Percentiles rank a stretch among this genome's conserved stretches.
These are phyloP conservation scores for Neurospora sp. DNA, from an alignment of 495 filamentous ascomycete genomes.

Conservation along the genomic window DNA sequence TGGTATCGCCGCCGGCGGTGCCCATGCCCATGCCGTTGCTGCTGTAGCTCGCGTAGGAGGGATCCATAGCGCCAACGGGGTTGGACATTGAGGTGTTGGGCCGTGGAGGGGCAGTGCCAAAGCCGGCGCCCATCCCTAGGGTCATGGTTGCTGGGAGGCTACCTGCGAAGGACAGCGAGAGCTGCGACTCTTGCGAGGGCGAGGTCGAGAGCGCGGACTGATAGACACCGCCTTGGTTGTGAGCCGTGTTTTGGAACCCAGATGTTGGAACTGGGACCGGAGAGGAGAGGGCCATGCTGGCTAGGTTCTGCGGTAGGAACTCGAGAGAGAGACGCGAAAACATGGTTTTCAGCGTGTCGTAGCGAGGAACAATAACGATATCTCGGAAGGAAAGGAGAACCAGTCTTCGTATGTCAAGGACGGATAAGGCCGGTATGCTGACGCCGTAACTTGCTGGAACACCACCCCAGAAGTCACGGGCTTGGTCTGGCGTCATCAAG, in stretches of 20 bases:
- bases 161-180: conserved; percentile 34
- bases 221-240: conserved; percentile 5
- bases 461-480: conserved; percentile 79
- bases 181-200: conserved; percentile 21
- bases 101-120: conserved; percentile 30
- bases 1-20: conserved; percentile 52
- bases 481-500: conserved; percentile 63
- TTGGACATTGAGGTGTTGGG: conserved; percentile 58
- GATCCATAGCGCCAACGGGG: conserved; percentile 39
- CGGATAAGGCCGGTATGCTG: conserved; percentile 26
- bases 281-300: conserved; percentile 32
- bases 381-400: conserved; percentile 88
- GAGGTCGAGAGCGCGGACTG: conserved; percentile 18
- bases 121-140: background rate
- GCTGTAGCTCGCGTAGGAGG: conserved; percentile 59
- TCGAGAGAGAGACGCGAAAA: conserved; percentile 89
- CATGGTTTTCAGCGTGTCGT: conserved; percentile 74
- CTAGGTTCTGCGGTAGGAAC: conserved; percentile 55
- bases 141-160: background rate
- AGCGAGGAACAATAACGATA: conserved; percentile 71
- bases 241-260: conserved; percentile 8
- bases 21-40: conserved; percentile 69
- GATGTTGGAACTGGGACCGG: conserved; percentile 30
- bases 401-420: conserved; percentile 80
- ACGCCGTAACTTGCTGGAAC: conserved; percentile 29